Conservation (phyloP, 768 basidiomycete genomes). For the Phlegmacium glaucopus region DNA sequence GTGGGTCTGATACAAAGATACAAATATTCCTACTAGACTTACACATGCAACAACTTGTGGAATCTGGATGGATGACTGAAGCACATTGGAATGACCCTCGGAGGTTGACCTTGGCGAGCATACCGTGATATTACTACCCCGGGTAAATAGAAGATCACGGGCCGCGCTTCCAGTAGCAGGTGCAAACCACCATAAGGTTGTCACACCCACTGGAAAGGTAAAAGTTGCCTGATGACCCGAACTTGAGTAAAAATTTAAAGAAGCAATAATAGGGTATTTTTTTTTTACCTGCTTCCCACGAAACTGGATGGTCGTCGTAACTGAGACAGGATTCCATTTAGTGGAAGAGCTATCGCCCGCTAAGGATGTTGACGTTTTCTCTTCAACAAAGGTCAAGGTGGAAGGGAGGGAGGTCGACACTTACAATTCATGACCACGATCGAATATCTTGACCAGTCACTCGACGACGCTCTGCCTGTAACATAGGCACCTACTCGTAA, state of each 20-base stretch:
- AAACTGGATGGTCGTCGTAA: constrained; percentile 62
- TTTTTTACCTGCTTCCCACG: constrained; percentile 57
- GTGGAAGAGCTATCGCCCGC: constrained; percentile 55
- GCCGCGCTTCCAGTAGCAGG: constrained; percentile 10
- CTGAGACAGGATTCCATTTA: no score
- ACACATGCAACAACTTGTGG: neutral
- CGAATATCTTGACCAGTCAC: constrained; percentile 63
- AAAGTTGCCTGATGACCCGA: constrained; percentile 49
- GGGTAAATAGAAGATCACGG: neutral
- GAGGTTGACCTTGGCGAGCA: no score
- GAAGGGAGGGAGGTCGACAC: constrained; percentile 3
- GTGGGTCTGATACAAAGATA: no score
- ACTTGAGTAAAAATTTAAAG: no score
- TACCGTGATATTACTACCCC: no score
- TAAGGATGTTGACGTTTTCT: constrained; percentile 8
- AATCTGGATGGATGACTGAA: no score
- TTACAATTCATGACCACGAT: constrained; percentile 68
- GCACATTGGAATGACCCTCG: no score
- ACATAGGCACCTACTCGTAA: constrained; percentile 62
- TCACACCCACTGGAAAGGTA: constrained; percentile 77
- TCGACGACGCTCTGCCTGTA: constrained; percentile 47
- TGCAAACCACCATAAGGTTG: constrained; percentile 52
- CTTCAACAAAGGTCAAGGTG: neutral
- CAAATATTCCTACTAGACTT: no score
- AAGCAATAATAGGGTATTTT: no score